Conservation (phyloP, 2,329 filamentous ascomycete species). For the Didymella arachidicola region DNA sequence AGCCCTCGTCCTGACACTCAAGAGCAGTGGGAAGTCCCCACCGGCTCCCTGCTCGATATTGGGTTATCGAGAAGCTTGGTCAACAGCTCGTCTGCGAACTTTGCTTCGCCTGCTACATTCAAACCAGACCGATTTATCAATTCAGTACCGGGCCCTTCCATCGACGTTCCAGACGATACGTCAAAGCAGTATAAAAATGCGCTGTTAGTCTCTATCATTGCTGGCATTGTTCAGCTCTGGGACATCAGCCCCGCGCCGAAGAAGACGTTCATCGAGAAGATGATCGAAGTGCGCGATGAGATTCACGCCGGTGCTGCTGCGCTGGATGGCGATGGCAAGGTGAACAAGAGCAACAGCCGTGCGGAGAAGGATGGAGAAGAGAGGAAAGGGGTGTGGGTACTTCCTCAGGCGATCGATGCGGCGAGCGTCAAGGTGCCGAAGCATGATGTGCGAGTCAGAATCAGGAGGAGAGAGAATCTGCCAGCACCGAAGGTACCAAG, state of each 20-base stretch:
- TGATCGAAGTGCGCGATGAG: conserved; percentile 45
- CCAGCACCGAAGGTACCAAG: conserved; percentile 14
- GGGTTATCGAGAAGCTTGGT: conserved; percentile 42
- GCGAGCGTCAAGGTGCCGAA: conserved; percentile 61
- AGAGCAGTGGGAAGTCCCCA: conserved; percentile 39
- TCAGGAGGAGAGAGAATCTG: conserved; percentile 52
- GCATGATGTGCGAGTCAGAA: conserved; percentile 62
- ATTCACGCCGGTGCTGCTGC: conserved; percentile 39
- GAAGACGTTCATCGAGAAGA: conserved; percentile 42
- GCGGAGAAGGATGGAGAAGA: conserved; percentile 20
- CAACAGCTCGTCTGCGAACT: conserved; percentile 40
- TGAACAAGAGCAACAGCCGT: conserved; percentile 9
- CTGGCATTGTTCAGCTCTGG: conserved; percentile 48
- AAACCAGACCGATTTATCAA: conserved; percentile 40
- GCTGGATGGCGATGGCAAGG: conserved; percentile 20
- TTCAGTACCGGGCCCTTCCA: conserved; percentile 24
- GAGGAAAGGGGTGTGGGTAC: conserved; percentile 54
- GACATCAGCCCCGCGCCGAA: conserved; percentile 45
- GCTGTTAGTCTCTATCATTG: conserved; percentile 39
- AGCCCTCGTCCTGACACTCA: conserved; percentile 26
- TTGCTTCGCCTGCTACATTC: conserved; percentile 34
- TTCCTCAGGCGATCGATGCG: conserved; percentile 58
- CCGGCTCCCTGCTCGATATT: conserved; percentile 39
- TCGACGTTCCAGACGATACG: conserved; percentile 23
- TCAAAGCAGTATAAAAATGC: conserved; percentile 34